Percentiles rank a stretch among this genome's conserved stretches.
phyloP scores from a whole-genome alignment of 1,284 basidiomycete species.

The Ganoderma resinaceum region DNA sequence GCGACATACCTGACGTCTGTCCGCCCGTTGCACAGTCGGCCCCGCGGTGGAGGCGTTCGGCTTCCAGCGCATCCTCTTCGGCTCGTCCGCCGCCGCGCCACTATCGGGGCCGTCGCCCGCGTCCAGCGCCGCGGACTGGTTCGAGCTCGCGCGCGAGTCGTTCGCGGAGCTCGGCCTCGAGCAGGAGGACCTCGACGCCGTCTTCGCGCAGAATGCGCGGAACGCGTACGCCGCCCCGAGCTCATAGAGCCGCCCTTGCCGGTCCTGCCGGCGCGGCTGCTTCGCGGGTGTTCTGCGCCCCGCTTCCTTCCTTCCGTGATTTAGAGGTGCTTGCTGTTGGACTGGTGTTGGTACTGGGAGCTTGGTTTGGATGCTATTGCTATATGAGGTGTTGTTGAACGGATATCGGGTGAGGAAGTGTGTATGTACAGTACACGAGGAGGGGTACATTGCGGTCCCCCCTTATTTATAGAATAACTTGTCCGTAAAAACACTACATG shows the following conservation, averaged over 20 bases:
- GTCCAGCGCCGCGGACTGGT: conserved; percentile 75
- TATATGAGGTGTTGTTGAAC: background rate
- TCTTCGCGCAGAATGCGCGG: conserved; percentile 74
- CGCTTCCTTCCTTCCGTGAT: background rate
- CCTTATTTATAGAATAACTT: conserved; percentile 5
- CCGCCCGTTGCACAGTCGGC: conserved; percentile 58
- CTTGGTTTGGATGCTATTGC: background rate
- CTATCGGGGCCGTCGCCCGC: conserved; percentile 47
- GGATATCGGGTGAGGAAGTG: background rate
- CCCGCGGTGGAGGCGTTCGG: conserved; percentile 77
- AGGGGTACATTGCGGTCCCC: background rate
- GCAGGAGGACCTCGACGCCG: conserved; percentile 76
- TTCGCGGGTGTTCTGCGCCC: background rate
- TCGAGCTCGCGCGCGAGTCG: conserved; percentile 79
- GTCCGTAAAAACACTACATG: background rate
- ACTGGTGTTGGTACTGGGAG: background rate
- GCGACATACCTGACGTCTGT: background rate
- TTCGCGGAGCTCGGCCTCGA: conserved; percentile 86
- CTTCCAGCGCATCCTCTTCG: conserved; percentile 63
- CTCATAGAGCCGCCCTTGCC: conserved; percentile 1
- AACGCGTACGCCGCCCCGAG: conserved; percentile 56
- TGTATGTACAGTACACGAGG: conserved; percentile 1
- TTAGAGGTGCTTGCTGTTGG: background rate
- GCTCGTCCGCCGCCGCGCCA: conserved; percentile 51
- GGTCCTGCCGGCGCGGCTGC: background rate